Conservation (phyloP, 2,329 filamentous ascomycete genomes). For the Exutisphaerella laricina region DNA sequence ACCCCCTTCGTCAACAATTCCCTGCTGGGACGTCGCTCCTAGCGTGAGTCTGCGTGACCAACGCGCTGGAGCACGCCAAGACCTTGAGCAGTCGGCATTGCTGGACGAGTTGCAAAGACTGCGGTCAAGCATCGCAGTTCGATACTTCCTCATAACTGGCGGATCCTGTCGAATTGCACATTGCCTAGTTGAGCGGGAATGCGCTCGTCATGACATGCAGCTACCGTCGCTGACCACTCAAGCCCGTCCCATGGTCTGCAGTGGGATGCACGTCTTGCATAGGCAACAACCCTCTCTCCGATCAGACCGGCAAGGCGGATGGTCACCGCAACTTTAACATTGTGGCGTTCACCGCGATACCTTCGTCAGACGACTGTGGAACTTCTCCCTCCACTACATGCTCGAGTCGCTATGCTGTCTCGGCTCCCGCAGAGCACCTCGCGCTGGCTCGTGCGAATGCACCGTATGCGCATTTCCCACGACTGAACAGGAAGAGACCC, state of each 20-base stretch:
- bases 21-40: slow-evolving; percentile 14
- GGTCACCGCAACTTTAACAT: slow-evolving; percentile 14
- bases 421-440: slow-evolving; percentile 9
- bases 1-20: slow-evolving; percentile 13
- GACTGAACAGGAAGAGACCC: slow-evolving; percentile 16
- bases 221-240: not conserved
- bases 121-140: too few species aligned
- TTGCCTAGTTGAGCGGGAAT: not conserved
- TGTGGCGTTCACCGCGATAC: slow-evolving; percentile 16
- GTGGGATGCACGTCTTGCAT: not conserved
- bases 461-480: slow-evolving; percentile 18
- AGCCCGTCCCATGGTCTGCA: slow-evolving; percentile 5
- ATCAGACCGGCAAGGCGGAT: slow-evolving; percentile 7
- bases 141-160: too few species aligned
- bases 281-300: slow-evolving; percentile 1
- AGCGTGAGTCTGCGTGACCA: slow-evolving; percentile 13
- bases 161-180: not conserved
- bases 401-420: slow-evolving; percentile 11
- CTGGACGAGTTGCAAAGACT: too few species aligned
- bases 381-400: slow-evolving; percentile 12
- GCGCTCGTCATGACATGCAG: slow-evolving; percentile 5
- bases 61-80: slow-evolving; percentile 11
- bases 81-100: too few species aligned
- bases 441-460: slow-evolving; percentile 16
- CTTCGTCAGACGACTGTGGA: slow-evolving; percentile 14